Percentiles rank a stretch among this genome's conserved stretches.
These are phyloP conservation scores for Suillus tomentosus DNA, from an alignment of 768 basidiomycete species.

Conservation along the genomic window DNA sequence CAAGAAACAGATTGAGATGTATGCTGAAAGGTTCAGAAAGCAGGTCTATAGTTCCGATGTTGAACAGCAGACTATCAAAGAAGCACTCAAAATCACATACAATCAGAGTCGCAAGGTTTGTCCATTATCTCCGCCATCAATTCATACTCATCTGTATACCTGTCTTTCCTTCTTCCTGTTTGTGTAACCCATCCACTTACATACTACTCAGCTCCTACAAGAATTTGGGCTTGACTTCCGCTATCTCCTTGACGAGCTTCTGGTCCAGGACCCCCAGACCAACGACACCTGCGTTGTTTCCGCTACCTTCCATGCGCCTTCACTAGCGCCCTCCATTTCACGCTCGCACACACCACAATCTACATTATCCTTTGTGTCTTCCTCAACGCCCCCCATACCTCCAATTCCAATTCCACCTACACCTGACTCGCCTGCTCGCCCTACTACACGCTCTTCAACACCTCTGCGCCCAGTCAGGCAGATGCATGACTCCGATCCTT, in stretches of 20 bases:
- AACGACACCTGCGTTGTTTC: slow-evolving; percentile 33
- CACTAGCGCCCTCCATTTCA: slow-evolving; percentile 27
- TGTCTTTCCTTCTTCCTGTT: neutral
- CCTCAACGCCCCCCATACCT: slow-evolving; percentile 9
- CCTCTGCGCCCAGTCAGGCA: slow-evolving; percentile 18
- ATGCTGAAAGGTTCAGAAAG: slow-evolving; percentile 81
- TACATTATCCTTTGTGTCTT: slow-evolving; percentile 6
- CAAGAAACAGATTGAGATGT: slow-evolving; percentile 79
- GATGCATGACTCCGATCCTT: slow-evolving; percentile 29
- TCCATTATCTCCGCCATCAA: neutral
- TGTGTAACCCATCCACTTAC: slow-evolving; percentile 7
- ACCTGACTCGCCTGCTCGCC: slow-evolving; percentile 30
- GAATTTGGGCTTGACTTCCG: slow-evolving; percentile 95
- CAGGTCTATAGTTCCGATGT: slow-evolving; percentile 90
- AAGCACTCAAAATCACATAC: slow-evolving; percentile 76
- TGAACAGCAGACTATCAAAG: slow-evolving; percentile 68
- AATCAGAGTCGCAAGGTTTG: slow-evolving; percentile 82
- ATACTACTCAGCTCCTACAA: slow-evolving; percentile 64
- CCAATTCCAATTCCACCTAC: slow-evolving; percentile 24
- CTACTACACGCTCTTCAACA: slow-evolving; percentile 28
- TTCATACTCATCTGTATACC: neutral
- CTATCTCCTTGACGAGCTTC: slow-evolving; percentile 80
- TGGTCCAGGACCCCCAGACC: slow-evolving; percentile 53
- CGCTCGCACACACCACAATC: slow-evolving; percentile 22
- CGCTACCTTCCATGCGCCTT: slow-evolving; percentile 19